Conservation (phyloP, 2,329 filamentous ascomycete species). For the Fusarium austroafricanum region DNA sequence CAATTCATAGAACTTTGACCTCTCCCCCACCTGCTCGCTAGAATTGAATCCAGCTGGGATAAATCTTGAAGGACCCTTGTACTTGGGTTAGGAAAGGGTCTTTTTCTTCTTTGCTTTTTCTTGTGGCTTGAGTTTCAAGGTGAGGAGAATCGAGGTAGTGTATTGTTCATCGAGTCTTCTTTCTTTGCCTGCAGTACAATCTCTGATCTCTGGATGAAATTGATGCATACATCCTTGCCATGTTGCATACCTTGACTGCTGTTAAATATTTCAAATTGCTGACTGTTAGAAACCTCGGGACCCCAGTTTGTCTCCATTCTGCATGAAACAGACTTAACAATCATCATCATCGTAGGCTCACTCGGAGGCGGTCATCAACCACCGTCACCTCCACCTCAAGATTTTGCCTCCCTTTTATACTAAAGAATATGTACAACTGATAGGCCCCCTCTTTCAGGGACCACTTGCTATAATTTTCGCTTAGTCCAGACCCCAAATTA, state of each 20-base stretch:
- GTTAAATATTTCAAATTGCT: neutral
- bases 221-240: neutral
- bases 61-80: slow-evolving; percentile 4
- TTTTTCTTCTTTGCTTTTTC: neutral
- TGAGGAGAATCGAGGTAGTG: slow-evolving; percentile 1
- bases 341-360: neutral
- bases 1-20: slow-evolving; percentile 9
- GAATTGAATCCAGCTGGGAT: slow-evolving; percentile 14
- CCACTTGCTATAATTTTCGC: slow-evolving; percentile 1
- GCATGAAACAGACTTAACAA: slow-evolving; percentile 25
- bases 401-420: neutral
- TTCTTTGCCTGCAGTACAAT: too few relatives aligned
- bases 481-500: neutral
- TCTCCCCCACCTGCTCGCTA: slow-evolving; percentile 7
- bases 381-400: slow-evolving; percentile 26
- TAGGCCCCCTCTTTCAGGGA: neutral
- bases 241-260: neutral
- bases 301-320: slow-evolving; percentile 25
- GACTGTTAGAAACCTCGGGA: neutral
- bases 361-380: slow-evolving; percentile 22
- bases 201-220: too few relatives aligned
- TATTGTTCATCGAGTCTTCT: neutral
- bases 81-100: slow-evolving; percentile 8
- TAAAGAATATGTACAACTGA: neutral
- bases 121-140: neutral